These are phyloP conservation scores for Penicillium sp. DNA, from an alignment of 2,329 filamentous ascomycete genomes.

Conservation along the genomic window DNA sequence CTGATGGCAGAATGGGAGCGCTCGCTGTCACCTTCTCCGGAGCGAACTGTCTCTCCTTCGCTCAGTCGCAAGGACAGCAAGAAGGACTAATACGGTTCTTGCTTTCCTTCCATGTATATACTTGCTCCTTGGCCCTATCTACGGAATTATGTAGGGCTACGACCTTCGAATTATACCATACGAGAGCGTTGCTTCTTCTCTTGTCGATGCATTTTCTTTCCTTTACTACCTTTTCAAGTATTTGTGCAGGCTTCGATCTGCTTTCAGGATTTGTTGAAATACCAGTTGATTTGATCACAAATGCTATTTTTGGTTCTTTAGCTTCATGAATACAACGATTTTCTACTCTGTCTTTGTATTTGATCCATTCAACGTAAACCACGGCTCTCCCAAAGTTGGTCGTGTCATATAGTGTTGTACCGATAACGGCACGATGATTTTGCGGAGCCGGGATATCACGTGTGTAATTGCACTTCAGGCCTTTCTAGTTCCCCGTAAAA, in stretches of 20 bases:
- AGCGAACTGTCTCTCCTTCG: conserved; percentile 21
- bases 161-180: conserved; percentile 27
- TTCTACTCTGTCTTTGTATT: background rate
- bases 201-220: conserved; percentile 8
- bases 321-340: background rate
- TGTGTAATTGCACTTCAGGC: conserved; percentile 19
- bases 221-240: conserved; percentile 4
- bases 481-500: conserved; percentile 24
- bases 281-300: conserved; percentile 3
- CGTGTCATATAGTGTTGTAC: background rate
- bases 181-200: conserved; percentile 27
- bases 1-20: conserved; percentile 92
- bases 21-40: conserved; percentile 58
- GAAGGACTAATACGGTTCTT: conserved; percentile 26
- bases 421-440: conserved; percentile 4
- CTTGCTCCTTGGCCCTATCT: conserved; percentile 17
- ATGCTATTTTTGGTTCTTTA: background rate
- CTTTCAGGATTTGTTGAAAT: conserved; percentile 1
- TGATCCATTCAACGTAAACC: background rate
- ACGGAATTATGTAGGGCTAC: conserved; percentile 34
- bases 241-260: background rate
- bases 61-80: conserved; percentile 29
- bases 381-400: background rate
- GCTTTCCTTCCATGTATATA: conserved; percentile 20
- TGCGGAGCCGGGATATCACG: conserved; percentile 15